A percentile compares a stretch with the other conserved stretches of the same genome.
These are phyloP conservation scores for Ceratocystiopsis sp. DNA, from an alignment of 2,329 filamentous ascomycete species.

Conservation along the genomic window DNA sequence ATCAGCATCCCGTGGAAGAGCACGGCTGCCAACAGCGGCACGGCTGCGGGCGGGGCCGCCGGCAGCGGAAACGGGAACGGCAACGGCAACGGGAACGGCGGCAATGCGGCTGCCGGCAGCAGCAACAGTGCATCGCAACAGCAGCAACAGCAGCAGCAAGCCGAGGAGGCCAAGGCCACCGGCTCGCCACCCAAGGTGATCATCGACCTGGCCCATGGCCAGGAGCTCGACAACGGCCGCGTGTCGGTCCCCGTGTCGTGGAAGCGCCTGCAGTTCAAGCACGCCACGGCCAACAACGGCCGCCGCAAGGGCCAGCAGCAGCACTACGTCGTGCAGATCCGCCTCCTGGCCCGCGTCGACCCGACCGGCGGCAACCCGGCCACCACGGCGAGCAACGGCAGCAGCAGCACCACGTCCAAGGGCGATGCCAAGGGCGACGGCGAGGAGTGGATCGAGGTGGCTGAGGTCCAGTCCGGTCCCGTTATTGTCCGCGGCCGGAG, in stretches of 20 bases:
- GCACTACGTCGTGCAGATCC: slow-evolving; percentile 80
- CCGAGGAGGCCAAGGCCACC: slow-evolving; percentile 28
- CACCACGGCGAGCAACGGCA: not conserved
- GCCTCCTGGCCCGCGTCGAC: slow-evolving; percentile 42
- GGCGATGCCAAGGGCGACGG: slow-evolving; percentile 36
- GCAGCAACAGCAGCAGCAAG: slow-evolving; percentile 13
- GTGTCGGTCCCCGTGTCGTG: slow-evolving; percentile 74
- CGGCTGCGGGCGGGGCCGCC: not conserved
- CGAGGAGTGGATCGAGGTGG: slow-evolving; percentile 54
- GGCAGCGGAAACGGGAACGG: slow-evolving; percentile 19
- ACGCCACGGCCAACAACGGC: slow-evolving; percentile 92
- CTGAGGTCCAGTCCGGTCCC: slow-evolving; percentile 78
- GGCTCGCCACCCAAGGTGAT: slow-evolving; percentile 35
- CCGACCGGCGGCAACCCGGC: not conserved
- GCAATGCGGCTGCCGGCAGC: not conserved
- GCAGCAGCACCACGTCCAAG: not conserved
- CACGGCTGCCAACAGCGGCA: slow-evolving; percentile 28
- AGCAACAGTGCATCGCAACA: too few species aligned
- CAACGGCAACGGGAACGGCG: not conserved
- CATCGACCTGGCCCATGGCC: slow-evolving; percentile 36
- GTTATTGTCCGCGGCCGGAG: slow-evolving; percentile 89
- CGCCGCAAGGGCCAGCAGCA: slow-evolving; percentile 87
- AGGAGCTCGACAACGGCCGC: slow-evolving; percentile 55
- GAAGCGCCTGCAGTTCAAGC: slow-evolving; percentile 90
- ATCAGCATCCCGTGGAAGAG: slow-evolving; percentile 95